These are phyloP conservation scores for Allantophomopsis cytisporea DNA, from an alignment of 2,329 filamentous ascomycete genomes.

Conservation along the genomic window DNA sequence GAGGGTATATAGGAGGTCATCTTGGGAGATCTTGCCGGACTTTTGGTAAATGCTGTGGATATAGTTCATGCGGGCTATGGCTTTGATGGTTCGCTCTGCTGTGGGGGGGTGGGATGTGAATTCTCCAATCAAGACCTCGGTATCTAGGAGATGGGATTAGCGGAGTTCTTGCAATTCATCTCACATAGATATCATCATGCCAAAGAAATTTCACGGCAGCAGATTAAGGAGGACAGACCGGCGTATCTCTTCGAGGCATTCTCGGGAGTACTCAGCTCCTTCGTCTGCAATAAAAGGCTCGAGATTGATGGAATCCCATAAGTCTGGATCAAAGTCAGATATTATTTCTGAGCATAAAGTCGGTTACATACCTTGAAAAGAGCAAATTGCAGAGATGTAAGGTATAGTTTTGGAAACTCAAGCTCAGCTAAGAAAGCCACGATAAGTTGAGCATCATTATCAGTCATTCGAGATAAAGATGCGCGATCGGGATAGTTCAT, in stretches of 20 bases:
- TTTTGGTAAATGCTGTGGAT: conserved; percentile 43
- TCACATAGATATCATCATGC: too few species aligned
- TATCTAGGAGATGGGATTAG: conserved; percentile 4
- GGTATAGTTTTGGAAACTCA: conserved; percentile 40
- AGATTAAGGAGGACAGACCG: conserved; percentile 15
- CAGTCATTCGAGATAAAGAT: conserved; percentile 36
- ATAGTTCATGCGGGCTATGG: conserved; percentile 50
- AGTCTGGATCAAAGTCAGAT: conserved; percentile 21
- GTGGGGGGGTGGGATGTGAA: conserved; percentile 9
- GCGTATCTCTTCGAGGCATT: conserved; percentile 36
- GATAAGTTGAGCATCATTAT: conserved; percentile 35
- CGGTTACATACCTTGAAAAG: conserved; percentile 33
- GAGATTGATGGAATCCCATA: conserved; percentile 44
- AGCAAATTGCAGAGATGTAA: conserved; percentile 40
- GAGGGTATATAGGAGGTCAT: conserved; percentile 53
- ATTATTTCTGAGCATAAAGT: neutral
- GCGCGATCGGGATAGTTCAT: conserved; percentile 29
- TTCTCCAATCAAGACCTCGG: conserved; percentile 10
- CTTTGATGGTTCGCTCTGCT: conserved; percentile 26
- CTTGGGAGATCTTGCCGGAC: conserved; percentile 42
- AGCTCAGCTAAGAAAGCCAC: conserved; percentile 27
- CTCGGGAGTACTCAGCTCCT: conserved; percentile 28
- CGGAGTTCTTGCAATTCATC: too few species aligned
- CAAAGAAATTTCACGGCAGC: neutral
- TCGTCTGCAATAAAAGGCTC: conserved; percentile 30